Percentiles rank a stretch among this genome's conserved stretches.
phyloP scores from a whole-genome alignment of 1,139 yeast species.

The Kodamaea arcana region DNA sequence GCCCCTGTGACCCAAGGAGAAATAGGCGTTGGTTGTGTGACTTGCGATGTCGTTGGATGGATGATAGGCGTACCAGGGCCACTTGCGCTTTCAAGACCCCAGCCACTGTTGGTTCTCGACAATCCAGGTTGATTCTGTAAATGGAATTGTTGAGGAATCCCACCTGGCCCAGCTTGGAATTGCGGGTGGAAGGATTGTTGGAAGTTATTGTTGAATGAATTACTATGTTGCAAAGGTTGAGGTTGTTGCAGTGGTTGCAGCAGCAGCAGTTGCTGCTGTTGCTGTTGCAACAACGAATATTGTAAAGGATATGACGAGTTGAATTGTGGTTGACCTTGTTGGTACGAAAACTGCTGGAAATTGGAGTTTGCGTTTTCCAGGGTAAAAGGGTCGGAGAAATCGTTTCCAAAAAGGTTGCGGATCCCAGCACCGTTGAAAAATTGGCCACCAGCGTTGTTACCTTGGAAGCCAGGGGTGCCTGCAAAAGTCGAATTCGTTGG shows the following conservation, averaged over 20 bases:
- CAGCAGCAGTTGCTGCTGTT: conserved; percentile 19
- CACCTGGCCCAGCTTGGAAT: conserved; percentile 9
- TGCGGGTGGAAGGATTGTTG: conserved; percentile 5
- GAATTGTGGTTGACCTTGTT: conserved; percentile 9
- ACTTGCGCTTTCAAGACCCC: conserved; percentile 34
- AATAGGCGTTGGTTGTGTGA: conserved; percentile 36
- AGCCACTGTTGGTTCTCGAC: conserved; percentile 35
- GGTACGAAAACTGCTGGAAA: conserved; percentile 8
- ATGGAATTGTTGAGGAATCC: conserved; percentile 13
- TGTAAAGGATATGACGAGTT: conserved; percentile 19
- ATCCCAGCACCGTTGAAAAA: conserved; percentile 19
- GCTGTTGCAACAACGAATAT: conserved; percentile 29
- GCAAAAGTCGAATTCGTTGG: neutral
- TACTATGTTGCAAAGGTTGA: conserved; percentile 3
- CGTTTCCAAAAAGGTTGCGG: conserved; percentile 26
- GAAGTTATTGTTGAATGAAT: conserved; percentile 3
- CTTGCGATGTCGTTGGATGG: conserved; percentile 20
- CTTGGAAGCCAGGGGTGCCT: conserved; percentile 13
- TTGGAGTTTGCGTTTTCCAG: conserved; percentile 6
- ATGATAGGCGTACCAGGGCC: conserved; percentile 30
- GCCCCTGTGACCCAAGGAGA: conserved; percentile 39
- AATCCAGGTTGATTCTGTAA: conserved; percentile 26
- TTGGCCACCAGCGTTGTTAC: conserved; percentile 2
- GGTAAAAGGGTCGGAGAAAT: conserved; percentile 27
- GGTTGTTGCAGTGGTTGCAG: conserved; percentile 6